phyloP scores from a whole-genome alignment of 208 protist genomes.

The Trypanosoma boissoni region DNA sequence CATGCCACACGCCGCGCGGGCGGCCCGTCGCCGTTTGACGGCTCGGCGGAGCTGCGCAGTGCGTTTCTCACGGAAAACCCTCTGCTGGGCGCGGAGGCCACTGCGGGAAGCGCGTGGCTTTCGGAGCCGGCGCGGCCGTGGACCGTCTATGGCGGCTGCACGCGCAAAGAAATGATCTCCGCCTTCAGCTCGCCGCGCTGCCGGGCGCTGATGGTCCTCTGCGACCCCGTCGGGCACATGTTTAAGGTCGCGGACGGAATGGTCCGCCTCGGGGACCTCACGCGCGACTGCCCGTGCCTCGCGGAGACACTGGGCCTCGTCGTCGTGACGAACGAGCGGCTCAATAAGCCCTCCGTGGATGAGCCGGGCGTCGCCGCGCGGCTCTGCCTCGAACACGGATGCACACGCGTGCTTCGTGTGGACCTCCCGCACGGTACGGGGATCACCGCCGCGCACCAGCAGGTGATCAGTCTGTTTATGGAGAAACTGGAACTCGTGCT shows the following conservation, averaged over 20 bases:
- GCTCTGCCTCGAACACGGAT: slow-evolving; percentile 62
- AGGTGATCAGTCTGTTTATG: slow-evolving; percentile 59
- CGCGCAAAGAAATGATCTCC: slow-evolving; percentile 75
- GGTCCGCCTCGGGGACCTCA: slow-evolving; percentile 28
- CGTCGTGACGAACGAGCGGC: slow-evolving; percentile 50
- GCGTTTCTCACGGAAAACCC: slow-evolving; percentile 26
- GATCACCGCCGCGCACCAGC: slow-evolving; percentile 44
- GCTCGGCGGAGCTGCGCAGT: slow-evolving; percentile 11
- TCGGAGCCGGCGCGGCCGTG: slow-evolving; percentile 17
- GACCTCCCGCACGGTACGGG: slow-evolving; percentile 38
- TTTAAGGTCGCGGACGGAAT: slow-evolving; percentile 72
- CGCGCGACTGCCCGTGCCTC: slow-evolving; percentile 4
- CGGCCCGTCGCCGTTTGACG: slow-evolving; percentile 7
- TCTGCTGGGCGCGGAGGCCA: neutral
- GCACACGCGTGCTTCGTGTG: slow-evolving; percentile 67
- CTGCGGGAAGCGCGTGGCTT: neutral
- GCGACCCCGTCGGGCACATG: slow-evolving; percentile 33
- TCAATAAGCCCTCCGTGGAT: slow-evolving; percentile 26
- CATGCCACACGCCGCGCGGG: slow-evolving; percentile 29
- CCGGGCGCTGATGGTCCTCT: slow-evolving; percentile 57
- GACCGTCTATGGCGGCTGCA: slow-evolving; percentile 61
- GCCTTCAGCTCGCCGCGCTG: slow-evolving; percentile 40
- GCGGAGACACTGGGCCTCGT: slow-evolving; percentile 45
- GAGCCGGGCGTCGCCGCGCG: slow-evolving; percentile 46
- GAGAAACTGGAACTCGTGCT: slow-evolving; percentile 39